Evolutionary conservation across 768 basidiomycete species (phyloP), one percentile per base, ranked within the genome.

Genomic region (Jaapia argillacea): DNA sequence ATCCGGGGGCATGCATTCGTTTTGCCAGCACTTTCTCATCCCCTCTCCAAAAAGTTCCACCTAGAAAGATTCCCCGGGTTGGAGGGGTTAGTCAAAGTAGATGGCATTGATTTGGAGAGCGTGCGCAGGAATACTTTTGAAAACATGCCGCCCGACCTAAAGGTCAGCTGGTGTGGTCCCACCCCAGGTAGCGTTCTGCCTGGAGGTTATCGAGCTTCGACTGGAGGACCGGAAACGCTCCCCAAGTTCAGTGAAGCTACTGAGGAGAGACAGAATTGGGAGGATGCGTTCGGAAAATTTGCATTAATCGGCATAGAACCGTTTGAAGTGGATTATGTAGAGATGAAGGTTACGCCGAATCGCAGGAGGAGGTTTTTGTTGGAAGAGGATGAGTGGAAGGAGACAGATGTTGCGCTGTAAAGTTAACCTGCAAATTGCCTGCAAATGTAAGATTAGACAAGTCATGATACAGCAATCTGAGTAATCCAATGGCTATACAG

Each of bases 241-340:
- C 72, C 75, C 18, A 72, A 70, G 51, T 67, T 70, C 4, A 56
- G 52, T 14, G 60, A 68, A 20, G 53, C 55, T 16, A 52, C 54
- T 48, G 66, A 63, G 40, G 66, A 65, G 38, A 67, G 62, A 60
- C 58, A 55, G 57, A 63, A 71, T 42, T 66, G 74, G 66, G 67
- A 74, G 42, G 55, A 41, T 25, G 82, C 87, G 25, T 57, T 83
- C 46, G 50, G 58, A 6, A 84, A 85, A 53, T 90, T 88, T 51
- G 77, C 82, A 13, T 57, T 91, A 53, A 51, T 90, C 35, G 57
- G 87, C 10, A 64, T 91, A 24, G 86, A 90, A 52, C 82, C 86
- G 1, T 52, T 62, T 2, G 70, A 74, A 42, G 75, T 89, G 26
- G 89, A 92, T 55, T 74, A 73, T 61, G 54, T 80, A 13, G 83